Conservation (phyloP, 257 asterid species). For the Petunia axillaris region DNA sequence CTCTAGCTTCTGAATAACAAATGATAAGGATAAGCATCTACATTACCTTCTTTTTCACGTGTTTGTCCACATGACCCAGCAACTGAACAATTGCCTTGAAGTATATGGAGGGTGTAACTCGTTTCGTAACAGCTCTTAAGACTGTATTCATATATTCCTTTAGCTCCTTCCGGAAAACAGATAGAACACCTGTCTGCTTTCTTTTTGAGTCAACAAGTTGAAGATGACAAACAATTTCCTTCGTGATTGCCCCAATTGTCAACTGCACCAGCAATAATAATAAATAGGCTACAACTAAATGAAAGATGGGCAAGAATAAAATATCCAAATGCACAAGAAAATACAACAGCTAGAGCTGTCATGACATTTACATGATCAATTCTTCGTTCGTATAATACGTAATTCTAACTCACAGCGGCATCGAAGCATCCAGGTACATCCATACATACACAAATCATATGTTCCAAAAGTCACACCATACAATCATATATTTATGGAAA, state of each 20-base stretch:
- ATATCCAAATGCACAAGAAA: constrained; percentile 6
- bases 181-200: constrained; percentile 53
- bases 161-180: constrained; percentile 61
- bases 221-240: constrained; percentile 65
- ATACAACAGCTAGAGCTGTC: background rate
- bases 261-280: constrained; percentile 50
- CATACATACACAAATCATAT: background rate
- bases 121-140: constrained; percentile 55
- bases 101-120: constrained; percentile 67
- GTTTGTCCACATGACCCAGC: constrained; percentile 57
- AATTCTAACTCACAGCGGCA: background rate
- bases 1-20: constrained; percentile 1
- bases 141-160: constrained; percentile 57
- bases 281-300: constrained; percentile 24
- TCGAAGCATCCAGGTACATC: background rate
- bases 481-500: constrained; percentile 1
- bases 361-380: background rate
- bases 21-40: background rate
- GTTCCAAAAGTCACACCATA: background rate
- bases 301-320: constrained; percentile 11
- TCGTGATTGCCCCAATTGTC: constrained; percentile 74
- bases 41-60: constrained; percentile 75
- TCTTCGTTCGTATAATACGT: background rate
- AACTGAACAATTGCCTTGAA: constrained; percentile 64
- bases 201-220: constrained; percentile 56